phyloP scores from a whole-genome alignment of 2,329 filamentous ascomycete genomes.

The Talaromyces sp. region DNA sequence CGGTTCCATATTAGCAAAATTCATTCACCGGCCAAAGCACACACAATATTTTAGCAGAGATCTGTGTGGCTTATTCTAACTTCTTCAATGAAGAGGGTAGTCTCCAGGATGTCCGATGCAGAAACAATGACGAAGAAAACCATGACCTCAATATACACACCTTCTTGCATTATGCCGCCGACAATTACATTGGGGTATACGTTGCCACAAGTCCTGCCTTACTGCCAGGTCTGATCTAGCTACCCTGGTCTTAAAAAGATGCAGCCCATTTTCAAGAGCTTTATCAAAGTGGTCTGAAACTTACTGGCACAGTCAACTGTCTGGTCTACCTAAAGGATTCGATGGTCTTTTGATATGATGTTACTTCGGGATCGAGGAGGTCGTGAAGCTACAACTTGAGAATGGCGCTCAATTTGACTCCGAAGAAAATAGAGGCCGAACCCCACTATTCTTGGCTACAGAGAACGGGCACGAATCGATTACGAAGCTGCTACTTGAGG shows the following conservation, averaged over 20 bases:
- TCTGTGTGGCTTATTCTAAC: neutral
- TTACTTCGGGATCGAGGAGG: neutral
- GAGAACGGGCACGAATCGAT: no score
- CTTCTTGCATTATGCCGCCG: neutral
- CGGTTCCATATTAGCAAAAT: neutral
- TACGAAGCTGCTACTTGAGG: no score
- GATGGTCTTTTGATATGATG: neutral
- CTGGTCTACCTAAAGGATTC: neutral
- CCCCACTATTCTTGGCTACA: no score
- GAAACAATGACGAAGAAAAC: neutral
- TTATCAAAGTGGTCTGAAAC: neutral
- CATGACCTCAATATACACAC: neutral
- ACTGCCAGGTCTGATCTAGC: neutral
- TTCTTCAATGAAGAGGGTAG: neutral
- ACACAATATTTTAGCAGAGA: neutral
- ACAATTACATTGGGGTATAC: neutral
- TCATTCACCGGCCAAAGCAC: neutral
- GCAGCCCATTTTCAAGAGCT: neutral
- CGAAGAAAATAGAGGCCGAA: no score
- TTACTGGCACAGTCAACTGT: neutral
- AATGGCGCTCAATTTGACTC: no score
- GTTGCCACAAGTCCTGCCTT: neutral
- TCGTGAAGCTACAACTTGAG: conserved; percentile 9
- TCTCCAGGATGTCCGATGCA: neutral
- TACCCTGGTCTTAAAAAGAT: neutral